Conservation (phyloP, 129 eudicot genomes). For the Lactuca saligna region DNA sequence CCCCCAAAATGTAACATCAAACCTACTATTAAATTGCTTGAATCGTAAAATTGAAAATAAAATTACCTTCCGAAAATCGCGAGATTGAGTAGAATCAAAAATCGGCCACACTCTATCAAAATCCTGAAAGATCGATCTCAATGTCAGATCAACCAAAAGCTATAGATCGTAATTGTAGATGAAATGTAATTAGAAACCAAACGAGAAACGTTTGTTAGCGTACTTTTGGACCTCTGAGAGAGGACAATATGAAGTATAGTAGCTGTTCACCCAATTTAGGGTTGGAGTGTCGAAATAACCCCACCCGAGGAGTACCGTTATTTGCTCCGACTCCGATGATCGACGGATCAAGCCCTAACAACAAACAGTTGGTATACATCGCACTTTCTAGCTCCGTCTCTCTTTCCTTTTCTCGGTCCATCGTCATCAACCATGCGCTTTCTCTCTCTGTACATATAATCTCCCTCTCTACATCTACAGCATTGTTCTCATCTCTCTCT, state of each 20-base stretch:
- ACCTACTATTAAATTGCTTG: background rate
- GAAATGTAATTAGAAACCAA: slow-evolving; percentile 14
- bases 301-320: slow-evolving; percentile 80
- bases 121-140: slow-evolving; percentile 61
- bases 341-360: slow-evolving; percentile 90
- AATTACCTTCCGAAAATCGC: slow-evolving; percentile 88
- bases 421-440: slow-evolving; percentile 65
- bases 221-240: slow-evolving; percentile 81
- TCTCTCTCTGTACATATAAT: slow-evolving; percentile 20
- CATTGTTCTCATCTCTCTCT: slow-evolving; percentile 11
- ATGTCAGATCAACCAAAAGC: slow-evolving; percentile 17
- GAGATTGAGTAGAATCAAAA: slow-evolving; percentile 87
- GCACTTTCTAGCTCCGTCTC: slow-evolving; percentile 94
- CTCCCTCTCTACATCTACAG: slow-evolving; percentile 14
- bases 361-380: slow-evolving; percentile 96
- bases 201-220: background rate
- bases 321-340: slow-evolving; percentile 71
- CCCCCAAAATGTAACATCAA: slow-evolving; percentile 12
- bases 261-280: slow-evolving; percentile 99
- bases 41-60: slow-evolving; percentile 12
- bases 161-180: slow-evolving; percentile 19
- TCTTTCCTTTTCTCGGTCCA: slow-evolving; percentile 98
- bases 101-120: slow-evolving; percentile 95
- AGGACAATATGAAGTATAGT: slow-evolving; percentile 83
- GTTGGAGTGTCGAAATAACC: slow-evolving; percentile 96